Percentiles rank a stretch among this genome's conserved stretches.
Evolutionary conservation across 306 rosid species (phyloP).

Genomic region (Glycine soja): DNA sequence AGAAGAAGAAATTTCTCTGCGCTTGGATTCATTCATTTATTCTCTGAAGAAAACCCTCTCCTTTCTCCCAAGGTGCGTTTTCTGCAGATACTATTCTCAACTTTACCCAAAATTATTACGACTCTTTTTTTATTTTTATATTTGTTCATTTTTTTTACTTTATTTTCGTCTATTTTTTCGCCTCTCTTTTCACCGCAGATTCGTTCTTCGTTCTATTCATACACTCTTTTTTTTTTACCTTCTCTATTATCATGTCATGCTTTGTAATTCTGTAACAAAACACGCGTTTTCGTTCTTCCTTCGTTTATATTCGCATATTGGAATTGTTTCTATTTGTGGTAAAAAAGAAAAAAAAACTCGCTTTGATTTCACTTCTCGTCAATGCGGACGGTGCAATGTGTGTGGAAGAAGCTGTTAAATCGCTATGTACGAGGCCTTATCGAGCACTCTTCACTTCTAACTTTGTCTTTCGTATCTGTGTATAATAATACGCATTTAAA

Average conservation of each 20-base stretch:
- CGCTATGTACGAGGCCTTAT: conserved; percentile 37
- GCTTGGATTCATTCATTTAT: conserved; percentile 58
- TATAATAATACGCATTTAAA: background rate
- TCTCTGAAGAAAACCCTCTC: conserved; percentile 54
- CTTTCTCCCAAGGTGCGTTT: conserved; percentile 56
- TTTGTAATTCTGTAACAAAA: conserved; percentile 38
- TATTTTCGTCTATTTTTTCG: conserved; percentile 16
- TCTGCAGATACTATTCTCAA: conserved; percentile 47
- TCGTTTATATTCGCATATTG: conserved; percentile 34
- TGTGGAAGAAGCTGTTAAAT: conserved; percentile 34
- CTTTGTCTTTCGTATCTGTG: background rate
- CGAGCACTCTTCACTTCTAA: conserved; percentile 21
- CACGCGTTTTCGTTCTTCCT: background rate
- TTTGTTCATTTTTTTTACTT: background rate
- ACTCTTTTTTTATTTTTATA: background rate
- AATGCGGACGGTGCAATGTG: conserved; percentile 56
- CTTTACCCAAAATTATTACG: background rate
- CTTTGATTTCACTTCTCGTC: conserved; percentile 44
- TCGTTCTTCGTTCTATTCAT: conserved; percentile 51
- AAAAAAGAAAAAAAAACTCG: conserved; percentile 1
- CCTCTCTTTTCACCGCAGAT: conserved; percentile 59
- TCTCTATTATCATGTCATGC: conserved; percentile 13
- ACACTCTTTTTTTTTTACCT: background rate
- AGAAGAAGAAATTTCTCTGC: conserved; percentile 48
- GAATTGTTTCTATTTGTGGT: conserved; percentile 34